Base-by-base conservation (phyloP, 331 rosid genomes). In the Cydonia oblonga region DNA sequence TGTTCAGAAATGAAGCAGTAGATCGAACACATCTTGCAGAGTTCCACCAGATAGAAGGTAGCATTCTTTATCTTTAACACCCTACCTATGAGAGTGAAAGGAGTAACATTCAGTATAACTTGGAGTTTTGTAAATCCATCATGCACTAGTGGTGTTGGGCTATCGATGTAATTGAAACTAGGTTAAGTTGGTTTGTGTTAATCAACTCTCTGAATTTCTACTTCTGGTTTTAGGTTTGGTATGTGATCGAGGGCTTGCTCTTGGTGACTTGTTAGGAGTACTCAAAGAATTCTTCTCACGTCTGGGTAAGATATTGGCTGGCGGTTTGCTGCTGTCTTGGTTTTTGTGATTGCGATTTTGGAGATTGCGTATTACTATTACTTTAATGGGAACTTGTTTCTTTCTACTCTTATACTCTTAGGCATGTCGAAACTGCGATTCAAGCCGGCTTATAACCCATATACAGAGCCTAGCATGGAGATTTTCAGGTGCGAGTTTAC, bases 11-110 rank as follows among this genome's bases (percentile, higher is more conserved):
- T 81, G 98, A 93, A 79, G 98, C 98, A 3, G 97, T 93, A 9
- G 98, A 93, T 82, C 87, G 98, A 53, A 93, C 98, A 26, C 98
- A 93, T 84, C 98, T 93, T 75, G 96, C 98, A 8, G 98, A 93
- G 83, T 93, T 93, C 84, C 98, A 91, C 84, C 98, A 93, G 82
- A 93, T 93, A 30, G 98, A 93, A 93, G 98, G 98, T 93, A 83
- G 46, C 42, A 30, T 23, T 54, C 26, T 79, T 82, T 69, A 8
- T 62, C 56, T 6, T 49, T 49, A 49, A 49, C 54, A 16, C 54
- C 20, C 20, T 49, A 49, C 7, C 54, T 49, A 49, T 2, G 20
- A 16, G 20, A 49, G 54, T 16, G 53, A 49, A 49, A 6, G 54
- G 54, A 2, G 54, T 16, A 49, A 49, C 54, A 49, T 49, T 49